Conservation (phyloP, 108 stramenopile species). For the Fistulifera solaris region DNA sequence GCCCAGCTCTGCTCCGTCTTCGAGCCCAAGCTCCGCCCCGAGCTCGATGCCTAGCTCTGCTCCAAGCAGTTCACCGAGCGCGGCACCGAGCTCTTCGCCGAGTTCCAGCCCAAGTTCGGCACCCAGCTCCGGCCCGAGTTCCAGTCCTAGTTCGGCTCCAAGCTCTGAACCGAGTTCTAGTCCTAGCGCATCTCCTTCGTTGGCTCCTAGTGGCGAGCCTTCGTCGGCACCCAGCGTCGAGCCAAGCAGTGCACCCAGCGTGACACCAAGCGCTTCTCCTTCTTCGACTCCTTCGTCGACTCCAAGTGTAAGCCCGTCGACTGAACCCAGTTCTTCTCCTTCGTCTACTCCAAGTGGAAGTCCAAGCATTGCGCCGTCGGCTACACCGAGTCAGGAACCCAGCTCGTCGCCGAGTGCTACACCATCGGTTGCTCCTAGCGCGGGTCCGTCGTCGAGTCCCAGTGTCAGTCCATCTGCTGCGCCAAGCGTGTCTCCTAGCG, state of each 20-base stretch:
- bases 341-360: neutral
- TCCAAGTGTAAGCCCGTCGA: neutral
- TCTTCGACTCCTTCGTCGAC: neutral
- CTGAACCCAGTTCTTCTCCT: neutral
- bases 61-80: slow-evolving; percentile 1
- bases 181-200: slow-evolving; percentile 3
- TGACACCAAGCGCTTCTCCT: neutral
- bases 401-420: neutral
- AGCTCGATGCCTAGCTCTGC: neutral
- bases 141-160: neutral
- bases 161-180: neutral
- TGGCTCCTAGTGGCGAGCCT: neutral
- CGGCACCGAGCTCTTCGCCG: neutral
- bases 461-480: neutral
- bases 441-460: neutral
- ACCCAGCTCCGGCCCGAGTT: slow-evolving; percentile 7
- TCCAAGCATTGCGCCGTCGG: neutral
- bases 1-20: slow-evolving; percentile 8
- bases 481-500: neutral
- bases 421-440: slow-evolving; percentile 1
- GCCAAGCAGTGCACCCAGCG: neutral
- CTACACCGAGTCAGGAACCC: neutral
- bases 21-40: slow-evolving; percentile 1
- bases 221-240: neutral
- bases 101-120: neutral